Base-by-base conservation (phyloP, 805 yeast species). In the Starmerella riodocensis region DNA sequence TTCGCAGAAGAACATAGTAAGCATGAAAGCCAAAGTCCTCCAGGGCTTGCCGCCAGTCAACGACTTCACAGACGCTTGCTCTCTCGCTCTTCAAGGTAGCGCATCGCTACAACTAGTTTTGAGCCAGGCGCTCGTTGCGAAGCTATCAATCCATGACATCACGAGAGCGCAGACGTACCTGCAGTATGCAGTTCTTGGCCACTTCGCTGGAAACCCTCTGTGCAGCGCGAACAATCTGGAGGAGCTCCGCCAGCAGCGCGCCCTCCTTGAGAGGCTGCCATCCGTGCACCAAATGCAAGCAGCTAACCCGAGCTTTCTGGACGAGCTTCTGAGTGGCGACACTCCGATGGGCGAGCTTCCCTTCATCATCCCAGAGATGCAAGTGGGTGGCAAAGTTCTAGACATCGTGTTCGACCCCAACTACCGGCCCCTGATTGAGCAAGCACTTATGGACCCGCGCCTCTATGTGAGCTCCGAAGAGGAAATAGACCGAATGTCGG, bases 331-430 rank as follows among this genome's bases (percentile, higher is more conserved):
- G 17, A n/a, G 11, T n/a, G 21, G 25, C 25, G 7, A 12, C 16
- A 12, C 7, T 7, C 11, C 12, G 7, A 9, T 31, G 9, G 34
- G 12, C 4, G 13, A 31, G 16, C 18, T 39, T 1, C 22, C 34
- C 17, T 60, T 8, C 62, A 67, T 40, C 52, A 60, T 42, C 6
- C 76, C 71, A 38, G 57, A 66, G 3, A 62, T 67, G 39, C 59
- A 65, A n/a, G 53, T 65, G 4, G 56, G 64, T 35, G 54, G 48
- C 9, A 50, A 52, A 4, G 53, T 55, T 0, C 47, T 67, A 7
- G 53, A 64, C 9, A 51, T 51, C 21, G 64, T 60, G 14, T 62
- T 72, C 49, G 58, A 60, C 16, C 77, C 78, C 1, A 52, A 61
- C 23, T 56, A 62, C 12, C 59, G 76, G 12, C 60, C 65, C 2